A percentile compares a stretch with the other conserved stretches of the same genome.
phyloP scores from a whole-genome alignment of 495 filamentous ascomycete genomes.

The Penicillium steckii region DNA sequence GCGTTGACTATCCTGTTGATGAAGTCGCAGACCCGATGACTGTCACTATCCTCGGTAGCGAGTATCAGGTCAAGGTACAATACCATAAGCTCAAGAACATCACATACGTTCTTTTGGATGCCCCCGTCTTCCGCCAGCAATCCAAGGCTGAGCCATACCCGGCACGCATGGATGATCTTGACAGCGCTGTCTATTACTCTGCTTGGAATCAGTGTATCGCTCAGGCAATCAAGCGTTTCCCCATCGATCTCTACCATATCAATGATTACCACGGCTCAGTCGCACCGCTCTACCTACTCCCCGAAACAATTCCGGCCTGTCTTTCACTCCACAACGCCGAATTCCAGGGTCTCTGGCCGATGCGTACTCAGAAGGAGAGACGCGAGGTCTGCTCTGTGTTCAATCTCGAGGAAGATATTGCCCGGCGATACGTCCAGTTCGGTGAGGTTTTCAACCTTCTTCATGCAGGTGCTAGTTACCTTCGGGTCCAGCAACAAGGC shows the following conservation, averaged over 20 bases:
- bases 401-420: constrained; percentile 49
- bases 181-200: constrained; percentile 69
- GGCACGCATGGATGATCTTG: constrained; percentile 71
- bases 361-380: constrained; percentile 65
- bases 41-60: constrained; percentile 60
- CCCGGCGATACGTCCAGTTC: constrained; percentile 52
- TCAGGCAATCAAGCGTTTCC: constrained; percentile 57
- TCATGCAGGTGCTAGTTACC: constrained; percentile 69
- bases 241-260: constrained; percentile 74
- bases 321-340: constrained; percentile 65
- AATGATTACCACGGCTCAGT: constrained; percentile 79
- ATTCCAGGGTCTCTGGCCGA: constrained; percentile 76
- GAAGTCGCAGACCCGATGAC: constrained; percentile 59
- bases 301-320: constrained; percentile 49
- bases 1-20: constrained; percentile 63
- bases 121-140: constrained; percentile 69
- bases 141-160: constrained; percentile 69
- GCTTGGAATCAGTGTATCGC: constrained; percentile 74
- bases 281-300: constrained; percentile 69
- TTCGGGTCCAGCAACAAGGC: constrained; percentile 71
- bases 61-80: constrained; percentile 64
- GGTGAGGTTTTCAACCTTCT: constrained; percentile 71
- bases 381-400: constrained; percentile 71
- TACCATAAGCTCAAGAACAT: constrained; percentile 67
- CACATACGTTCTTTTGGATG: constrained; percentile 70